Evolutionary conservation across 257 asterid species (phyloP).

Genomic region (Gentiana dahurica): DNA sequence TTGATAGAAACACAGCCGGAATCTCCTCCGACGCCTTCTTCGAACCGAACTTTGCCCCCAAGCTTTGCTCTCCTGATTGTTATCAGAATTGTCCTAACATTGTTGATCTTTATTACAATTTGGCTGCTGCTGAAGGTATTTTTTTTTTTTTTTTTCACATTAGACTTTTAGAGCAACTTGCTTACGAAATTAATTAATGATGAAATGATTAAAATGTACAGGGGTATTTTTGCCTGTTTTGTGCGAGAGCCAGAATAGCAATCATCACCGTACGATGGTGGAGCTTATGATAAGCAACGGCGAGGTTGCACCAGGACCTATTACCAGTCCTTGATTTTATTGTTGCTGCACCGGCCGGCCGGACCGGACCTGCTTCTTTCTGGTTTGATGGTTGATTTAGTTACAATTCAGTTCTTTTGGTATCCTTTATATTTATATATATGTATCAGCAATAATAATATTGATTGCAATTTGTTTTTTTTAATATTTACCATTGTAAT

Average conservation of each 20-base stretch:
- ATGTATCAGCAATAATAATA: no score
- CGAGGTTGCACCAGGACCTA: conserved; percentile 31
- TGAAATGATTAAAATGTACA: conserved; percentile 8
- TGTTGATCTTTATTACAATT: conserved; percentile 58
- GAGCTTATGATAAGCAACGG: conserved; percentile 51
- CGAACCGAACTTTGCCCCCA: conserved; percentile 30
- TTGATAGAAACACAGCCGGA: conserved; percentile 46
- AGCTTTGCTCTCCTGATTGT: conserved; percentile 63
- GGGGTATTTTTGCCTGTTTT: conserved; percentile 60
- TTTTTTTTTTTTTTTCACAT: no score
- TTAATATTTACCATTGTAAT: no score
- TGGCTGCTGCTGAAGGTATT: conserved; percentile 78
- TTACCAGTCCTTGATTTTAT: neutral
- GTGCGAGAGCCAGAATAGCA: conserved; percentile 42
- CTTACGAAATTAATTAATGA: no score
- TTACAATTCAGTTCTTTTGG: no score
- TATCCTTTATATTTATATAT: no score
- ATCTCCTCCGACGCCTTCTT: conserved; percentile 71
- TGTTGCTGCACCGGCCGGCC: no score
- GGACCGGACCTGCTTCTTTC: no score
- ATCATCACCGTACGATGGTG: conserved; percentile 53
- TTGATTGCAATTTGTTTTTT: no score
- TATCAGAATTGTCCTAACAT: conserved; percentile 54
- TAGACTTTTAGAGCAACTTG: no score
- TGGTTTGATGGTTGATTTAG: no score